Evolutionary conservation across 169 alveolate genomes (phyloP), one percentile per base, ranked within the genome.

Genomic region (Blepharisma undulans): DNA sequence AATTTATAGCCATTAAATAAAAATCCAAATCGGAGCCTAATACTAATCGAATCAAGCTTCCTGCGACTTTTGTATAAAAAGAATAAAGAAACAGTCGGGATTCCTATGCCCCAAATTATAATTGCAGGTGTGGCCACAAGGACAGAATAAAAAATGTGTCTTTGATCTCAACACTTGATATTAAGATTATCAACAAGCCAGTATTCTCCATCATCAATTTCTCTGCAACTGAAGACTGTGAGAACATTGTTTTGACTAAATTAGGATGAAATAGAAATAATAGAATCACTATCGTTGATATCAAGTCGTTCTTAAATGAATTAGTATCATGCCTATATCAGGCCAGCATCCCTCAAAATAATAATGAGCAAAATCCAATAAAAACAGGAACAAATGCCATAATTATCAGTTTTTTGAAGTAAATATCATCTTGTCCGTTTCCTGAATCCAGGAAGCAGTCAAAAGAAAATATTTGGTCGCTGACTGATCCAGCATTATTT

Each of bases 221-320:
- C 91, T 3, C 61, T 22, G 29, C 91, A 86, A 12, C 59, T 25
- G 30, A 86, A 86, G 8, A 21, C 60, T 2, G 30, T 36, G 90
- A 34, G 27, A 93, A 92, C 48, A 91, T 87, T 18, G 22, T 34
- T 71, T 77, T 82, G 16, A 93, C 93, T 21, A 94, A 66, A 60
- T 34, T 88, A 4, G 96, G 96, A 33, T 93, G 95, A n/a, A 94
- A 87, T 16, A 94, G 76, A 36, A 94, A 92, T 48, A 94, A 85
- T 32, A 93, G 22, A 25, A 93, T 87, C 5, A 91, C 91, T 19
- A 92, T 71, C 0, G 96, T 79, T 22, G 94, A 66, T 2, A 85
- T 66, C 3, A 91, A 22, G 22, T 72, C 79, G 12, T 78, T 19
- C 4, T 34, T 79, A 27, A 77, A 21, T 19, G 59, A 74, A 33